Conservation (phyloP, 306 rosid species). For the Benincasa hispida region DNA sequence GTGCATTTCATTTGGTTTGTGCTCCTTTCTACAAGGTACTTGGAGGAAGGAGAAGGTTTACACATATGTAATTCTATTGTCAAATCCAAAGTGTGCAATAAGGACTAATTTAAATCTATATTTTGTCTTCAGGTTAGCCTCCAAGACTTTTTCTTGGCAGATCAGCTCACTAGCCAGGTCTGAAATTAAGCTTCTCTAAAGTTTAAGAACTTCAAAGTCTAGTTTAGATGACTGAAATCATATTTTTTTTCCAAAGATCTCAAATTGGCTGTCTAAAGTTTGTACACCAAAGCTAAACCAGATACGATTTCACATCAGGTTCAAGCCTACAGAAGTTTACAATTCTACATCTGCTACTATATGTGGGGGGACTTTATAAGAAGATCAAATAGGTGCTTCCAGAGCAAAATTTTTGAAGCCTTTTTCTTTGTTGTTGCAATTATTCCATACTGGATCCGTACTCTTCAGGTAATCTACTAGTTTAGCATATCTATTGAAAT, state of each 20-base stretch:
- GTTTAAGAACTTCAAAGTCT: background rate
- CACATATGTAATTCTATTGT: background rate
- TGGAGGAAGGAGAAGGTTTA: background rate
- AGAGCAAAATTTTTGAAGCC: conserved; percentile 22
- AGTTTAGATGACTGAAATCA: background rate
- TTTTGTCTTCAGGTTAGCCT: conserved; percentile 33
- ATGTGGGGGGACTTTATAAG: conserved; percentile 47
- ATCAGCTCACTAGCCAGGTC: conserved; percentile 84
- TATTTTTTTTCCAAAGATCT: background rate
- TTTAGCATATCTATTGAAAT: background rate
- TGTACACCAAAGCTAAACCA: background rate
- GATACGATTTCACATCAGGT: conserved; percentile 28
- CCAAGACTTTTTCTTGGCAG: conserved; percentile 62
- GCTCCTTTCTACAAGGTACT: conserved; percentile 76
- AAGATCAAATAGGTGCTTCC: conserved; percentile 43
- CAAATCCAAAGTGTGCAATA: background rate
- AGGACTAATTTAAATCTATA: background rate
- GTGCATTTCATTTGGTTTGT: conserved; percentile 29
- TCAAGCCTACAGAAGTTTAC: conserved; percentile 62
- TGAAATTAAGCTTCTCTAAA: background rate
- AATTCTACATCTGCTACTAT: conserved; percentile 64
- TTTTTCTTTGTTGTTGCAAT: conserved; percentile 52
- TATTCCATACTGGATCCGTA: conserved; percentile 65
- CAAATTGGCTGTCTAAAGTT: background rate
- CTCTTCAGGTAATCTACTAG: conserved; percentile 40